Conservation (phyloP, 805 yeast genomes). For the Zygosaccharomyces gambellarensis region DNA sequence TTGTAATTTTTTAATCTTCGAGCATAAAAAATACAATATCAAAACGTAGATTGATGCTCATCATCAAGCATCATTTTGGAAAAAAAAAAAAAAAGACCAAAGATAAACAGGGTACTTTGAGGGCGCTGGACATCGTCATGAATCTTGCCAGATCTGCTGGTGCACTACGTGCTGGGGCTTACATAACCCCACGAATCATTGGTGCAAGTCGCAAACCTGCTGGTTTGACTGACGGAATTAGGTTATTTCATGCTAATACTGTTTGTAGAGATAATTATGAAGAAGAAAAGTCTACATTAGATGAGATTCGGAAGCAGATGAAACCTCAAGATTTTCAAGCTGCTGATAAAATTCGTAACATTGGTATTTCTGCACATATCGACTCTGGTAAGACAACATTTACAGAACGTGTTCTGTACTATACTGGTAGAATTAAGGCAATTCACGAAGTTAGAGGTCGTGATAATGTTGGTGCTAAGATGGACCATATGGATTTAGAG, state of each 20-base stretch:
- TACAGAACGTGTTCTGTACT: conserved; percentile 92
- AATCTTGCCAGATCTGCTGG: conserved; percentile 3
- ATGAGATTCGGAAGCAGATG: conserved; percentile 47
- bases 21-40: neutral
- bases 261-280: conserved; percentile 45
- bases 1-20: neutral
- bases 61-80: neutral
- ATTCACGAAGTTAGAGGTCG: conserved; percentile 96
- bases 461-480: conserved; percentile 97
- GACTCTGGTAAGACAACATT: conserved; percentile 98
- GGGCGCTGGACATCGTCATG: conserved; percentile 2
- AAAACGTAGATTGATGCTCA: neutral
- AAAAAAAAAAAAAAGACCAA: neutral
- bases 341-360: conserved; percentile 70
- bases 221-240: neutral
- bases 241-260: conserved; percentile 14
- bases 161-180: conserved; percentile 1
- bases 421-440: conserved; percentile 95
- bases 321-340: conserved; percentile 49
- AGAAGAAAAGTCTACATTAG: conserved; percentile 67
- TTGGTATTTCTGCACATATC: conserved; percentile 96
- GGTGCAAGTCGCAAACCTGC: neutral
- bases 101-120: neutral
- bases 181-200: neutral
- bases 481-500: conserved; percentile 99